phyloP scores from a whole-genome alignment of 1,284 basidiomycete species.

The Inonotus hispidus region DNA sequence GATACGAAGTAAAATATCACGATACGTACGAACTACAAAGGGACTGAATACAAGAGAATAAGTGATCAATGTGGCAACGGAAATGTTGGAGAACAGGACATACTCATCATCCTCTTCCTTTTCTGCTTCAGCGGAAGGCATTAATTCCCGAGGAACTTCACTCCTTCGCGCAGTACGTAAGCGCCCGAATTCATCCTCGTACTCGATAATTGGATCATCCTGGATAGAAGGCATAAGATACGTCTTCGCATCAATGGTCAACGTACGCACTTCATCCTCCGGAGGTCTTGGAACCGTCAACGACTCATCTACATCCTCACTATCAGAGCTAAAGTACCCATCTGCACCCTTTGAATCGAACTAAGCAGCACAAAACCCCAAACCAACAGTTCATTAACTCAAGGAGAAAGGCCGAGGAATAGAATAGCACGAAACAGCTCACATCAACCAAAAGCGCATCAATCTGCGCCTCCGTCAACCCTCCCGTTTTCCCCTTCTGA shows the following conservation, averaged over 20 bases:
- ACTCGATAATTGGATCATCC: slow-evolving; percentile 79
- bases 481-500: slow-evolving; percentile 74
- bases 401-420: background rate
- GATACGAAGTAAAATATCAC: background rate
- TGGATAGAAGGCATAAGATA: slow-evolving; percentile 23
- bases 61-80: too few species aligned
- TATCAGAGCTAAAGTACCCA: slow-evolving; percentile 51
- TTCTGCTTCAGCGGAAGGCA: slow-evolving; percentile 34
- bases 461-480: slow-evolving; percentile 72
- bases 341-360: slow-evolving; percentile 65
- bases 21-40: slow-evolving; percentile 31
- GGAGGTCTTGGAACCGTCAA: slow-evolving; percentile 45
- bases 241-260: background rate
- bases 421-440: slow-evolving; percentile 34
- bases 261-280: slow-evolving; percentile 36
- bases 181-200: slow-evolving; percentile 83
- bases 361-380: slow-evolving; percentile 33
- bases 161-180: slow-evolving; percentile 62
- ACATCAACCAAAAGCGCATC: slow-evolving; percentile 81
- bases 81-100: slow-evolving; percentile 24
- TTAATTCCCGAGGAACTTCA: slow-evolving; percentile 67
- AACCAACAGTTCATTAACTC: background rate
- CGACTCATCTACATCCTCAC: slow-evolving; percentile 72
- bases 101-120: slow-evolving; percentile 41
- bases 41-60: too few species aligned